phyloP scores from a whole-genome alignment of 768 basidiomycete species.

The Lactarius tabidus region DNA sequence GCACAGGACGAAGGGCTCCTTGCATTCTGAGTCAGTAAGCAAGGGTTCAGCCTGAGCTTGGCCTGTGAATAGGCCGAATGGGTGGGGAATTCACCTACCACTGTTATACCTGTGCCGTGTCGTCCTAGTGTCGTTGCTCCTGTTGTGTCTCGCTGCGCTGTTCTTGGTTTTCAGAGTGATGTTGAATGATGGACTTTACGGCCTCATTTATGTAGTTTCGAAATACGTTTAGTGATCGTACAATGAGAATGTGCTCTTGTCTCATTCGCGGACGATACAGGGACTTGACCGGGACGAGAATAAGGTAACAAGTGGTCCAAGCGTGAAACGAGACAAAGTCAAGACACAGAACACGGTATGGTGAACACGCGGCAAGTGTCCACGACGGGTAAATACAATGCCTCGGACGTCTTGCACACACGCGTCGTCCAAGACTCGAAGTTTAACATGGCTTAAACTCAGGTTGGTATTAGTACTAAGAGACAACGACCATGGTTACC shows the following conservation, averaged over 20 bases:
- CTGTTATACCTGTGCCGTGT: background rate
- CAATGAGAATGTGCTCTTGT: background rate
- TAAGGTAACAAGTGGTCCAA: background rate
- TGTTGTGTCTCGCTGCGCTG: background rate
- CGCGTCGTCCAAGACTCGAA: background rate
- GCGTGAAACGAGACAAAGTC: background rate
- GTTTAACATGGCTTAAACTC: background rate
- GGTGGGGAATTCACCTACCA: background rate
- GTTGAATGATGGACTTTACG: background rate
- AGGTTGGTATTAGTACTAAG: background rate
- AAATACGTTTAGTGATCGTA: background rate
- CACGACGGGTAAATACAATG: background rate
- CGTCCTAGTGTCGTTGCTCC: background rate
- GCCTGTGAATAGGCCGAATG: background rate
- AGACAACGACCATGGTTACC: background rate
- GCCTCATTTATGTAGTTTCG: slow-evolving; percentile 1
- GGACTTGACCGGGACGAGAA: background rate
- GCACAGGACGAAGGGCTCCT: background rate
- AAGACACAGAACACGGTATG: background rate
- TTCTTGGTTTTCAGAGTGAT: background rate
- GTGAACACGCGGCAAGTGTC: background rate
- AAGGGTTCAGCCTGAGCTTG: background rate
- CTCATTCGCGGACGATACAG: background rate
- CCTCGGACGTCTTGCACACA: too few species aligned
- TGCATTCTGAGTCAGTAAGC: background rate